Evolutionary conservation across 495 filamentous ascomycete species (phyloP).

Genomic region (Bacidia gigantensis): DNA sequence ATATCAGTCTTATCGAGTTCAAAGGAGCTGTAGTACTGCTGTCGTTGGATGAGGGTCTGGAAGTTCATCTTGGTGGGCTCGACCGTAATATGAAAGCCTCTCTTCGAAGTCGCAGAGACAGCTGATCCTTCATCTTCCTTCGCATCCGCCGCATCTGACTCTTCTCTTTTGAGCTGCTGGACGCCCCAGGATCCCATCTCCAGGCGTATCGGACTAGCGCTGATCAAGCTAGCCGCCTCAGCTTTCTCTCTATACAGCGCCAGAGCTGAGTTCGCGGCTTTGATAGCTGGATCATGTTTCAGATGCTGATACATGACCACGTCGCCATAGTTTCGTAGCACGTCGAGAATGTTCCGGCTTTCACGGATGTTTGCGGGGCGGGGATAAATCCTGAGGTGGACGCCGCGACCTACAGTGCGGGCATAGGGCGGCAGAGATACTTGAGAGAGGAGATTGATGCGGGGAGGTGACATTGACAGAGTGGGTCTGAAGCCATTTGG

Average conservation of each 20-base stretch:
- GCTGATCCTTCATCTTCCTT: neutral
- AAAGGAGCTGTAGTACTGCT: conserved; percentile 26
- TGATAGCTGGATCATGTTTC: conserved; percentile 29
- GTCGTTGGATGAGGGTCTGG: conserved; percentile 26
- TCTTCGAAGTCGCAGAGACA: neutral
- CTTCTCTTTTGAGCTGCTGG: neutral
- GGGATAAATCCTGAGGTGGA: conserved; percentile 54
- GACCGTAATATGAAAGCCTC: conserved; percentile 22
- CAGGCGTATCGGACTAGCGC: conserved; percentile 28
- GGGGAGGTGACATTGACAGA: neutral
- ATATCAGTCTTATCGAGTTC: conserved; percentile 6
- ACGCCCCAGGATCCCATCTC: conserved; percentile 5
- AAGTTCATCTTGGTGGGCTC: conserved; percentile 23
- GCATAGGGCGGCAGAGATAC: conserved; percentile 7
- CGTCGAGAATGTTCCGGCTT: conserved; percentile 53
- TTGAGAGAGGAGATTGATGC: neutral
- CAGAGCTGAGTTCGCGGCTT: conserved; percentile 24
- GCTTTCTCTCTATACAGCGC: conserved; percentile 27
- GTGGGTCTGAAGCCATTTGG: neutral
- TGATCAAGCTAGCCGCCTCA: conserved; percentile 24
- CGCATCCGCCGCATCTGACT: neutral
- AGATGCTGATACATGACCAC: conserved; percentile 63
- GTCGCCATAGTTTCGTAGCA: conserved; percentile 62
- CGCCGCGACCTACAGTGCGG: conserved; percentile 14
- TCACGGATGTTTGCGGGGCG: conserved; percentile 51